These are phyloP conservation scores for Solanum etuberosum DNA, from an alignment of 257 asterid genomes.

Conservation along the genomic window DNA sequence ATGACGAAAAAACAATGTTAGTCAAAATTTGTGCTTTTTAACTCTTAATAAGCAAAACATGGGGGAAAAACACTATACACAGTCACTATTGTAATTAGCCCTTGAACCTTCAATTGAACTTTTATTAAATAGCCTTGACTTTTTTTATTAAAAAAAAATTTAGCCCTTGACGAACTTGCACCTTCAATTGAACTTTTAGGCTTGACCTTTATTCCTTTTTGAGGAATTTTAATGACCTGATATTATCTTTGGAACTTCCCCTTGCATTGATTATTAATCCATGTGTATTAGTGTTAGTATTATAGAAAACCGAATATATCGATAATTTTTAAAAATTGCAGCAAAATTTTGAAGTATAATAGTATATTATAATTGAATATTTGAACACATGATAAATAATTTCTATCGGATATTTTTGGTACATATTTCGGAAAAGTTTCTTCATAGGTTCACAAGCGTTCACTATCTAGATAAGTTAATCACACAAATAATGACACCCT, in stretches of 20 bases:
- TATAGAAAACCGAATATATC: not conserved
- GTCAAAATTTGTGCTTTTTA: fast-evolving
- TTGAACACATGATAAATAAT: not conserved
- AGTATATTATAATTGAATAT: too few species aligned
- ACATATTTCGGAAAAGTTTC: not conserved
- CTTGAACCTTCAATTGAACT: too few species aligned
- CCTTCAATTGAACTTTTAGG: not conserved
- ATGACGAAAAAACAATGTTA: too few species aligned
- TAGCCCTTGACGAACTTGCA: not conserved
- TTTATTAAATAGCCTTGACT: too few species aligned
- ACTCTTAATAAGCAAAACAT: too few species aligned
- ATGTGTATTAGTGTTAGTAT: not conserved
- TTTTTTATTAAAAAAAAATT: too few species aligned
- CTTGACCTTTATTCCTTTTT: not conserved
- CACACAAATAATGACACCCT: not conserved
- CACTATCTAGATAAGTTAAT: not conserved
- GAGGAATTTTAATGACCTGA: not conserved
- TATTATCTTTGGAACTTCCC: not conserved
- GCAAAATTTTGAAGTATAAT: too few species aligned
- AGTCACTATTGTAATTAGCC: not conserved
- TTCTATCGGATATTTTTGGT: not conserved
- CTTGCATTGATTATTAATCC: not conserved
- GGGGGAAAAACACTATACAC: fast-evolving
- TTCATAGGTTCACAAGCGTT: too few species aligned
- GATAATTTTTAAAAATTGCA: too few species aligned